Evolutionary conservation across 202 grass and related monocot species (phyloP), one percentile per base, ranked within the genome.

Genomic region (Elaeis oleifera): DNA sequence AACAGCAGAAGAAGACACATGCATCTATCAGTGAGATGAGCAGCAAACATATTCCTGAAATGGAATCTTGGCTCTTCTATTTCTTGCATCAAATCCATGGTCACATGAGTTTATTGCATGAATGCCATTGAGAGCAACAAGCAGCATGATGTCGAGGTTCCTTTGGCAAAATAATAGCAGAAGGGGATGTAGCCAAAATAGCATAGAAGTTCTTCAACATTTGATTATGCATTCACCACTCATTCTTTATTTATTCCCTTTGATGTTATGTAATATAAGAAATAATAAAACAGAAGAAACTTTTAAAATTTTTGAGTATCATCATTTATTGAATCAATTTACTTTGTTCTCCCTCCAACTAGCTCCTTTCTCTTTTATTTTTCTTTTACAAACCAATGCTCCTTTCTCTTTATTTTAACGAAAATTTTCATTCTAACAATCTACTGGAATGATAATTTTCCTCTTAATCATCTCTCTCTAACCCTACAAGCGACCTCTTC

Each of bases 1-100:
- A 89, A 59, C 82, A 89, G 50, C 89, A 83, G 85, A 99, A 86
- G 70, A 63, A 77, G 56, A 86, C 85, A 19, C 79, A 89, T 70
- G 79, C 66, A 32, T 78, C 77, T 52, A 84, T 84, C 23, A 78
- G 53, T 22, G 82, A 92, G 56, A 63, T 99, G 62, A 71, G 80
- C 73, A 76, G 53, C 54, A 86, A 89, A 73, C 88, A 99, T 78
- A 72, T 81, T 20, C 63, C 80, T 74, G 84, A 91, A 72, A 74
- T 92, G 65, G 94, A 99, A 76, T 69, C 56, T 59, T 59, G 11
- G 4, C 8, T 44, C 18, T 24, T 17, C 49, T 25, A 59, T 61
- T 18, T 73, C 50, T 60, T 6, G 19, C 50, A 29, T 31, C 15
- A 57, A 31, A 20, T 20, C 6, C 13, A 16, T 14, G 15, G 23